Percentiles rank a stretch among this genome's conserved stretches.
Conservation (phyloP, 2,329 filamentous ascomycete species). For the Alternaria sp. region DNA sequence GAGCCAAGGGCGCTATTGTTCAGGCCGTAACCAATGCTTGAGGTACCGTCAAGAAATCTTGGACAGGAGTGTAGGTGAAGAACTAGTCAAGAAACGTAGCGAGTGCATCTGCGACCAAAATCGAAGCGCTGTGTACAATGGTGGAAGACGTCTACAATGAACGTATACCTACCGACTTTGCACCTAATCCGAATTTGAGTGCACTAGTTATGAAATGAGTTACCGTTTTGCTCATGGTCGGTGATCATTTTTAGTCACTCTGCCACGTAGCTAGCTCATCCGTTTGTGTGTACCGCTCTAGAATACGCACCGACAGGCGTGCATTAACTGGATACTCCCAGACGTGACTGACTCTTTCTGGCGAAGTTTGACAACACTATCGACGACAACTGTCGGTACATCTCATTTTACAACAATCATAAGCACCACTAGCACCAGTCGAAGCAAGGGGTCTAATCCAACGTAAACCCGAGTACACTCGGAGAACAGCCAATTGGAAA, state of each 20-base stretch:
- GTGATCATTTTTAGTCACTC: neutral
- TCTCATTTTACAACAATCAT: neutral
- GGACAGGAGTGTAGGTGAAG: neutral
- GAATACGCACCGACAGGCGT: neutral
- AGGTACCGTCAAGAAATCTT: neutral
- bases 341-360: neutral
- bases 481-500: neutral
- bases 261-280: neutral
- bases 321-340: neutral
- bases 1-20: conserved; percentile 46
- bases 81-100: neutral
- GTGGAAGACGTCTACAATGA: neutral
- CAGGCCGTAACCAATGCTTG: conserved; percentile 30
- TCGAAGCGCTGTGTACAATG: neutral
- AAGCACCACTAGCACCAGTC: neutral
- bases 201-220: neutral
- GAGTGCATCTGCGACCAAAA: neutral
- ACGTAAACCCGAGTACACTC: neutral
- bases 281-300: neutral
- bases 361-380: neutral
- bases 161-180: neutral
- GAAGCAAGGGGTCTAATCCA: neutral
- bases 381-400: neutral
- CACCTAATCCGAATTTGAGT: neutral
- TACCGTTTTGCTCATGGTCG: neutral